Base-by-base conservation (phyloP, 441 rosid genomes). In the Geranium incanum region DNA sequence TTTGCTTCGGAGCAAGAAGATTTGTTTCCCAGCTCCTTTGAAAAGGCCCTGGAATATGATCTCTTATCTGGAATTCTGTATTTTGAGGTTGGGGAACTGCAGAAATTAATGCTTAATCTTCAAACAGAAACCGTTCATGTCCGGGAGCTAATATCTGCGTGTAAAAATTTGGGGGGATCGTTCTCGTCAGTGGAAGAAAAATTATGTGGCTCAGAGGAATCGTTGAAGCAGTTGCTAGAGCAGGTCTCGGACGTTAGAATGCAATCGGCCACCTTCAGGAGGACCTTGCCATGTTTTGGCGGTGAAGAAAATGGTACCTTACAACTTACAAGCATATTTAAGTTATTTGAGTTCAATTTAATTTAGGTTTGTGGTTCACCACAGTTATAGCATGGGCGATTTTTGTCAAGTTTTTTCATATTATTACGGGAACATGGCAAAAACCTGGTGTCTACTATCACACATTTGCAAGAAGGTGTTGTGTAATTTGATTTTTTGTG, bases 11-110 rank as follows among this genome's bases (percentile, higher is more conserved):
- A 70, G 13, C 73, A 77, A 75, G 76, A 74, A 68, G 71, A 78
- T 63, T 68, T 68, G 45, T 68, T 70, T 65, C 69, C 23, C 37
- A 84, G 77, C 74, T 81, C 78, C 4, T 79, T 79, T 48, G 91
- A 82, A 81, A 83, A 79, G 70, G 95, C 87, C 4, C 68, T 90
- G 76, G 89, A 85, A 80, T 92, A 86, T 68, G 88, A 87, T 81
- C 80, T 95, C 36, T 82, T 95, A 78, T 87, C 87, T 65, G 85
- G 83, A 38, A 77, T 90, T 74, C 82, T 92, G 71, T 82, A 80
- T 75, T 85, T 94, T 57, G 95, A 90, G 86, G 84, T 87, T 64
- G 81, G 77, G 19, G 89, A 88, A 76, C 73, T 90, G 76, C 86
- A 92, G 33, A 78, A 80, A 0, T 79, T 86, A 72, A 75, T 87